These are phyloP conservation scores for Aquilaria sinensis DNA, from an alignment of 345 rosid genomes.

Conservation along the genomic window DNA sequence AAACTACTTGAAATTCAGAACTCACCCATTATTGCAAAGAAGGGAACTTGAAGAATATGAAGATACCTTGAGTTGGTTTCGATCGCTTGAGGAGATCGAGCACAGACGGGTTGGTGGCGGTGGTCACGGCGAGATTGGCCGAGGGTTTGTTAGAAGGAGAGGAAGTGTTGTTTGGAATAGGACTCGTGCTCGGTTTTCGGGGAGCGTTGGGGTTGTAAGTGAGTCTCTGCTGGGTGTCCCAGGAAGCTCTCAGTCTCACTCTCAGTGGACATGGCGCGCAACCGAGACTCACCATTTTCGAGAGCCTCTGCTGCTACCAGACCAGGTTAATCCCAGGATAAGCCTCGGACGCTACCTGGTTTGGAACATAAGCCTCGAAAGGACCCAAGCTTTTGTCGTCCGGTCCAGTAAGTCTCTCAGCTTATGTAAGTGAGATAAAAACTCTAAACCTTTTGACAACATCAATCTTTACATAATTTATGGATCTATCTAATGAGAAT, in stretches of 20 bases:
- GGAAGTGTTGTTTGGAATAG: conserved; percentile 12
- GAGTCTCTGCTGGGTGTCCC: conserved; percentile 58
- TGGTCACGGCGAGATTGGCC: conserved; percentile 21
- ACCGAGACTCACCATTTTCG: conserved; percentile 31
- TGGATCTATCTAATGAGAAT: too few species aligned
- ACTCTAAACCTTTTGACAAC: too few species aligned
- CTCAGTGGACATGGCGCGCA: conserved; percentile 18
- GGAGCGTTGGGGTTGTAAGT: conserved; percentile 80
- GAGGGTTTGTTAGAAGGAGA: conserved; percentile 22
- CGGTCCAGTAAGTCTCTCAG: too few species aligned
- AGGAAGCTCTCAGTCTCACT: conserved; percentile 47
- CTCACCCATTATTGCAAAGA: neutral
- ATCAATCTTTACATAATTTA: too few species aligned
- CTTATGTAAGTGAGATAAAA: too few species aligned
- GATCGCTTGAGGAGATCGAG: conserved; percentile 52
- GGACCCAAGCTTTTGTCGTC: too few species aligned
- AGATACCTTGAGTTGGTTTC: conserved; percentile 37
- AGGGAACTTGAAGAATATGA: neutral
- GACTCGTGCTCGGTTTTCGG: conserved; percentile 28
- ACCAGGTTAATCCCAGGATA: too few species aligned
- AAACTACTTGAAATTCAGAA: neutral
- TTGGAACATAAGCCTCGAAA: too few species aligned
- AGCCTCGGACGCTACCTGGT: too few species aligned
- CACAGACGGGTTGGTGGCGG: conserved; percentile 27
- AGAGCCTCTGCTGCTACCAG: too few species aligned